Evolutionary conservation across 208 protist genomes (phyloP), one percentile per base, ranked within the genome.

Genomic region (Leishmania lainsoni): DNA sequence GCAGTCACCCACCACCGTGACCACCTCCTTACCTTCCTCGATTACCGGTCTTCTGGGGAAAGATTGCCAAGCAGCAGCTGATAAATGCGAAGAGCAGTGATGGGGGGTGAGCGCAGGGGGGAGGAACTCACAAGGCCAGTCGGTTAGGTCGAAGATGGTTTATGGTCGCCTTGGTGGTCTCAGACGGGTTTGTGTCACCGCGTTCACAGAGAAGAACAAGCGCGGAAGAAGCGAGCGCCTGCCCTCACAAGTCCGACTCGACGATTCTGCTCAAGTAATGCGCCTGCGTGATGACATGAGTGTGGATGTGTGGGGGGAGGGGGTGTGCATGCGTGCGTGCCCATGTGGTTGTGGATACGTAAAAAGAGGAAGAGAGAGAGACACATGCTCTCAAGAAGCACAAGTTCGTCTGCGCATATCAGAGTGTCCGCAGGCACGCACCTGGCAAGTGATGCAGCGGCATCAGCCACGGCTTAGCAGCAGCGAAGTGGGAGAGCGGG

Each of bases 141-240:
- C 63, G 14, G 32, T 14, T 5, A 29, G 29, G 17, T 45, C 4
- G 32, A 68, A 12, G 32, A 16, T 22, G 14, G 66, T 29, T 71
- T 16, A 8, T 35, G 66, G 32, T 17, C 66, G 16, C 29, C 32
- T 69, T 42, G 26, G 66, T 2, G 8, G 9, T 5, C 66, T 71
- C 35, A 26, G 35, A 51, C 1, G 45, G 9, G 42, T 9, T 20
- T 14, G 54, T 52, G 14, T 29, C 29, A 52, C 3, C 42, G n/a
- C 20, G 52, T 63, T 29, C 14, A 3, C 20, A 73, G 26, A 39
- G 63, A 81, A 49, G 5, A 83, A 83, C 39, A 58, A 74, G 75
- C 14, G 32, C 39, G 42, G 61, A 22, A 59, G 70, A 74, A 35
- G 66, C 66, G 5, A 32, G 71, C 71, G 22, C 42, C 9, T 22